Evolutionary conservation across 768 basidiomycete species (phyloP), one percentile per base, ranked within the genome.

Genomic region (Mycena sanguinolenta): DNA sequence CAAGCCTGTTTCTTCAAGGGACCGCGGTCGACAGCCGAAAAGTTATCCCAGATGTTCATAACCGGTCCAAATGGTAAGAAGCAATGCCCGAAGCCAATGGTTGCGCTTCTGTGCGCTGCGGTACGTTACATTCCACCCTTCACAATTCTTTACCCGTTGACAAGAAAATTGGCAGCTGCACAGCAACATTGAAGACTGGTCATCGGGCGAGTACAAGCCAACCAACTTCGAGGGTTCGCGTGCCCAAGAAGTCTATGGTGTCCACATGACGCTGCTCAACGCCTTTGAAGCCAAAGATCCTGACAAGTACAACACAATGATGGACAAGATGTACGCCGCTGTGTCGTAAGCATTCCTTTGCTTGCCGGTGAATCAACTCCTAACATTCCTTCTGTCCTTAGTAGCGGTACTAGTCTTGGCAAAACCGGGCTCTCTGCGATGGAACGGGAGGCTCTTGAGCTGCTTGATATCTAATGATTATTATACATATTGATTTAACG

Each of bases 211-310:
- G 30, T 53, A 55, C 30, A 65, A 44, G 28, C 4, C 1, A 8
- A 23, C 63, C 4, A 36, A 46, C 32, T 65, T 65, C n/a, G 63
- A 65, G 4, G 54, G 63, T 36, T 5, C 10, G 14, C 36, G 42
- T 3, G 54, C 39, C 13, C 63, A 55, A 23, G 63, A 55, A 17
- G 19, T 55, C 10, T 65, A 65, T 25, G 27, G 57, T 10, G 23
- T 36, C 6, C 63, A 44, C 23, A 55, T 65, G 6, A 1, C 34
- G 5, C 4, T 65, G 3, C 39, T 65, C 19, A 30, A 55, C 5
- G 44, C 21, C 34, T 2, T 54, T 1, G 16, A 53, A 21, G 8
- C 3, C 13, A 16, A 62, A 21, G 21, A 53, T 17, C 62, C 62
- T 4, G 50, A 6, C 3, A n/a, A 54, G 19, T 63, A 63, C 50